Evolutionary conservation across 1,284 basidiomycete genomes (phyloP).

Genomic region (Trichosporon sp.): DNA sequence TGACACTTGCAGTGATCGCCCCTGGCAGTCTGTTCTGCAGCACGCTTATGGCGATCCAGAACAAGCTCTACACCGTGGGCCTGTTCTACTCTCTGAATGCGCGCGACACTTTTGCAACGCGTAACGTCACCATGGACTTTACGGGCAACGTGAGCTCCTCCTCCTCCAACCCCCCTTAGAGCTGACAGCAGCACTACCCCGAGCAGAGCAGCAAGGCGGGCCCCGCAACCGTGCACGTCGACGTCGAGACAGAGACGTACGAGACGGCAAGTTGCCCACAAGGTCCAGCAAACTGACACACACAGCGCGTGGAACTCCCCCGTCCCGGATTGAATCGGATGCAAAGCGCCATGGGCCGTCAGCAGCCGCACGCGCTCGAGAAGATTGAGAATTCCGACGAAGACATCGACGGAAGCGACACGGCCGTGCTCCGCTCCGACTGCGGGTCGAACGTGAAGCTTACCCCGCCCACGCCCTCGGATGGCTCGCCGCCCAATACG

Average conservation of each 20-base stretch:
- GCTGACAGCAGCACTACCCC: background rate
- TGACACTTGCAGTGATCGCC: constrained; percentile 22
- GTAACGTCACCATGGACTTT: constrained; percentile 21
- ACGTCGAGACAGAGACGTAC: constrained; percentile 31
- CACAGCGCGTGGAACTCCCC: constrained; percentile 11
- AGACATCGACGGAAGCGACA: background rate
- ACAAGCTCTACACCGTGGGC: constrained; percentile 40
- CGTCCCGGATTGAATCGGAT: background rate
- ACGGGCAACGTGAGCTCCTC: background rate
- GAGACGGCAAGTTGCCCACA: constrained; percentile 18
- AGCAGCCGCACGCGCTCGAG: background rate
- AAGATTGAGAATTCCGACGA: background rate
- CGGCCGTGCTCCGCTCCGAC: constrained; percentile 1
- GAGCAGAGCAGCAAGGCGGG: background rate
- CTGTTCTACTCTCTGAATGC: constrained; percentile 41
- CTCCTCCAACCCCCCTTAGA: background rate
- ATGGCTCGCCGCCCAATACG: background rate
- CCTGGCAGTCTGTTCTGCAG: constrained; percentile 35
- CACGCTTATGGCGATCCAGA: constrained; percentile 36
- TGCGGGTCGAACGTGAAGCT: background rate
- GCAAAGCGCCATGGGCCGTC: background rate
- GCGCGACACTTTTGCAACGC: constrained; percentile 15
- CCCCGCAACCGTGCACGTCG: constrained; percentile 32
- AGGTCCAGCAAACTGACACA: background rate
- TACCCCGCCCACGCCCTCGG: background rate